Conservation (phyloP, 1,139 yeast genomes). For the Kodamaea plutei region DNA sequence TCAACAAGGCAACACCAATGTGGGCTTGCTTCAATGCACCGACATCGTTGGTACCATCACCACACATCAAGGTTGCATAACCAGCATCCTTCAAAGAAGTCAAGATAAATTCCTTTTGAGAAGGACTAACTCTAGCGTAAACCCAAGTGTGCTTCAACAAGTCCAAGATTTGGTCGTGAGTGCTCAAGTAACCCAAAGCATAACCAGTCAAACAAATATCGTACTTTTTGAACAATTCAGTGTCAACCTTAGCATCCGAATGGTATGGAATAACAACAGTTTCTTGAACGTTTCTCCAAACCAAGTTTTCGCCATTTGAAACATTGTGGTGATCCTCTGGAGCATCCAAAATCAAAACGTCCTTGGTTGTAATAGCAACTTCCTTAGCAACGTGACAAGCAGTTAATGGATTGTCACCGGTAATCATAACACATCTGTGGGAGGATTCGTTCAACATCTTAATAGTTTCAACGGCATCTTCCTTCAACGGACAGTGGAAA, state of each 20-base stretch:
- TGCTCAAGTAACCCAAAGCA: constrained; percentile 65
- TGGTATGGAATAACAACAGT: constrained; percentile 66
- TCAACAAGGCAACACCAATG: constrained; percentile 92
- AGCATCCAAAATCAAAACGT: constrained; percentile 80
- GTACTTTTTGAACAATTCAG: constrained; percentile 55
- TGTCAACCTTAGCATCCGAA: constrained; percentile 55
- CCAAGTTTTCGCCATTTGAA: constrained; percentile 54
- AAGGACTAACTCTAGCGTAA: constrained; percentile 95
- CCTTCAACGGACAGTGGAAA: constrained; percentile 94
- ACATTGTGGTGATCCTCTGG: constrained; percentile 64
- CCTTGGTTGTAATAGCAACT: constrained; percentile 78
- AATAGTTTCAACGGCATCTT: constrained; percentile 87
- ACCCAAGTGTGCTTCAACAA: constrained; percentile 91
- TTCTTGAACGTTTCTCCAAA: constrained; percentile 86
- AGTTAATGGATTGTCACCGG: constrained; percentile 98
- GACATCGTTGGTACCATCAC: constrained; percentile 99
- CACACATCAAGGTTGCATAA: constrained; percentile 95
- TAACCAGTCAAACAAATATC: constrained; percentile 94
- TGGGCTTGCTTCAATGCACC: constrained; percentile 99
- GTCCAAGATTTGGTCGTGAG: constrained; percentile 63
- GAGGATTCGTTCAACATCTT: constrained; percentile 91
- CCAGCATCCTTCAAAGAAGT: constrained; percentile 83
- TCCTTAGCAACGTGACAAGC: constrained; percentile 97
- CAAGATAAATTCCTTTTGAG: constrained; percentile 89
- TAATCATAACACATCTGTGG: constrained; percentile 95